Conservation (phyloP, 208 protist genomes). For the Wallacemonas sp. region DNA sequence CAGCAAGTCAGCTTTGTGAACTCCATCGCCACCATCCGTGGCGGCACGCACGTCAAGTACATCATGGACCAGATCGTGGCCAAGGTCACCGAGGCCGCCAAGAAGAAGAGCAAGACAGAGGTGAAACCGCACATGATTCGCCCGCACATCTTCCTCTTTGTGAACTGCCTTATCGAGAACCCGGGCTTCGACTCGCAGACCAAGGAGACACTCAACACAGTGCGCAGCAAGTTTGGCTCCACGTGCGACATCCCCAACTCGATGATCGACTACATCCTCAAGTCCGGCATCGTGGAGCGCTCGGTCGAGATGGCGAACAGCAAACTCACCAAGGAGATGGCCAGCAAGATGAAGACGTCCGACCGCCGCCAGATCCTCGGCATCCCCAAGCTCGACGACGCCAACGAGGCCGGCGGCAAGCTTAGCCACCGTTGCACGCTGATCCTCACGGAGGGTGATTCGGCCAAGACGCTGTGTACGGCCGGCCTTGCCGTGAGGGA, state of each 20-base stretch:
- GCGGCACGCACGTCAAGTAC: constrained; percentile 99
- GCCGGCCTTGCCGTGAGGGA: constrained; percentile 98
- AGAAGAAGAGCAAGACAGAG: constrained; percentile 97
- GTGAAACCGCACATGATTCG: constrained; percentile 98
- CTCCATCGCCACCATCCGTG: constrained; percentile 98
- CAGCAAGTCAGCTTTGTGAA: constrained; percentile 99
- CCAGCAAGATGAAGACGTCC: constrained; percentile 72
- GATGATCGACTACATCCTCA: constrained; percentile 95
- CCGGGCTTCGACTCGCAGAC: constrained; percentile 99
- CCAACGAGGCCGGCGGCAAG: constrained; percentile 98
- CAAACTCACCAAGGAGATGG: constrained; percentile 93
- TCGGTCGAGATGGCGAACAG: constrained; percentile 96
- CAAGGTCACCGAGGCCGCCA: constrained; percentile 89
- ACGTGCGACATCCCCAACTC: constrained; percentile 95
- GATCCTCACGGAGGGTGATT: constrained; percentile 99
- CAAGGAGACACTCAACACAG: constrained; percentile 99
- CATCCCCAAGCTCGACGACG: constrained; percentile 99
- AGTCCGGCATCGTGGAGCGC: constrained; percentile 94
- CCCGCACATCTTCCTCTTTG: constrained; percentile 98
- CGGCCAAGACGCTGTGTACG: constrained; percentile 98
- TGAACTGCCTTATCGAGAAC: constrained; percentile 99
- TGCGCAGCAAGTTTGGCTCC: constrained; percentile 96
- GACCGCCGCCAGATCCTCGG: constrained; percentile 90
- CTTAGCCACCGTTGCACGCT: constrained; percentile 98
- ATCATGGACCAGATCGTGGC: constrained; percentile 95